Conservation (phyloP, 2,329 filamentous ascomycete species). For the Nemania sp. region DNA sequence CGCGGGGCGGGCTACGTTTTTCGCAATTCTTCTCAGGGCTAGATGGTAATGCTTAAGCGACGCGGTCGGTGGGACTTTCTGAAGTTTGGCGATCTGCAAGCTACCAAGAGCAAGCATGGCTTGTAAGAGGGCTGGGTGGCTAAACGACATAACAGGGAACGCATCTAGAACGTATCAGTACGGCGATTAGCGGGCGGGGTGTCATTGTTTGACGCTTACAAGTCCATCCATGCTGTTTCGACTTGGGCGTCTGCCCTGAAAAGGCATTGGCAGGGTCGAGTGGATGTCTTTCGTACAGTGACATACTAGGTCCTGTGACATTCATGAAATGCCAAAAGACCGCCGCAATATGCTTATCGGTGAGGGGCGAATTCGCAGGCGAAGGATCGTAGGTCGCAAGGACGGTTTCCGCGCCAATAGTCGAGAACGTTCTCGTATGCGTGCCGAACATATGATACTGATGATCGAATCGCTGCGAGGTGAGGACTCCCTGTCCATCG, state of each 20-base stretch:
- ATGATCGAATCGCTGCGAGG: conserved; percentile 53
- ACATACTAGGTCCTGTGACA: conserved; percentile 86
- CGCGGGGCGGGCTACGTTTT: conserved; percentile 75
- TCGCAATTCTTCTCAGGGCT: conserved; percentile 81
- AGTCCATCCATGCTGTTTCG: conserved; percentile 74
- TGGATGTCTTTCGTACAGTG: conserved; percentile 86
- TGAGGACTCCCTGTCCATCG: conserved; percentile 56
- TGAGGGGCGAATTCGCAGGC: conserved; percentile 76
- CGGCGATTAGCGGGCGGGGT: neutral
- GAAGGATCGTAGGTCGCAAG: conserved; percentile 76
- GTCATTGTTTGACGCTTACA: conserved; percentile 40
- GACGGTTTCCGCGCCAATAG: conserved; percentile 61
- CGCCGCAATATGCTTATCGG: conserved; percentile 81
- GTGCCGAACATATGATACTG: conserved; percentile 59
- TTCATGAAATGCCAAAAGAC: conserved; percentile 94
- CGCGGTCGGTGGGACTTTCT: conserved; percentile 78
- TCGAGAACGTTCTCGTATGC: conserved; percentile 62
- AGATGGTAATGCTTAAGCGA: conserved; percentile 94
- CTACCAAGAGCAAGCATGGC: conserved; percentile 89
- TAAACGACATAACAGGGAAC: conserved; percentile 84
- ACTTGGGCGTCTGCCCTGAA: conserved; percentile 67
- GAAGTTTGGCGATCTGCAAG: conserved; percentile 87
- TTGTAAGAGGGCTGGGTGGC: conserved; percentile 88
- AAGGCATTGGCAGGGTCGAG: conserved; percentile 77
- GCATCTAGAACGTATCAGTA: conserved; percentile 67